Evolutionary conservation across 148 eudicot species (phyloP), one percentile per base, ranked within the genome.

Genomic region (Gaultheria prostrata): DNA sequence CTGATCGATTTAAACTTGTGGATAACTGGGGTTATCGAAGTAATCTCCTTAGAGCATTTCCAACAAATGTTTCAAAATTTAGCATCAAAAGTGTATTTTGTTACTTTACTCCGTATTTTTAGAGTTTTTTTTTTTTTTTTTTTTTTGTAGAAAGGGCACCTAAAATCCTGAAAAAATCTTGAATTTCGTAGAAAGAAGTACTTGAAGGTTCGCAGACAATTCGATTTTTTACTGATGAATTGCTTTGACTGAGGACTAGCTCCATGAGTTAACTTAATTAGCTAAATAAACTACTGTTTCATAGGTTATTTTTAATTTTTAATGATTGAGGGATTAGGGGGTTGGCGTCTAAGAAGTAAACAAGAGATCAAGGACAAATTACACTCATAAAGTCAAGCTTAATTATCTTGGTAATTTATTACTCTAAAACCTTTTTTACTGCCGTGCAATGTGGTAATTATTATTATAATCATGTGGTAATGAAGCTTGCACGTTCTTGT

Each of bases 401-500:
- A n/a, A n/a, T n/a, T n/a, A n/a, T 45, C 57, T 20, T 39, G 43
- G 43, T 39, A 39, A 39, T 20, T 26, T 80, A 8, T 48, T 48
- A 48, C 50, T 10, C 45, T 59, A 54, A 0, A 30, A 2, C 1
- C 32, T 45, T 14, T 45, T 81, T 7, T 46, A 17, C 26, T 32
- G 12, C 10, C 10, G 46, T 21, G 6, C 57, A 57, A 26, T 59
- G 8, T 20, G 21, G 9, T 59, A 21, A 21, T 21, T 35, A 76
- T 45, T 77, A 15, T 45, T 26, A 35, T 43, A 76, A 83, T 76
- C 69, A 83, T 76, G 26, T 39, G 75, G 80, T 39, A 83, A 61
- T 83, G 76, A 83, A 48, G 81, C 48, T 61, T 61, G 74, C 85
- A 83, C 80, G 59, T 83, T 53, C 85, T 76, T 45, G 30, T 20